Percentiles rank a stretch among this genome's conserved stretches.
These are phyloP conservation scores for Cordyceps fumosorosea DNA, from an alignment of 2,329 filamentous ascomycete species.

Conservation along the genomic window DNA sequence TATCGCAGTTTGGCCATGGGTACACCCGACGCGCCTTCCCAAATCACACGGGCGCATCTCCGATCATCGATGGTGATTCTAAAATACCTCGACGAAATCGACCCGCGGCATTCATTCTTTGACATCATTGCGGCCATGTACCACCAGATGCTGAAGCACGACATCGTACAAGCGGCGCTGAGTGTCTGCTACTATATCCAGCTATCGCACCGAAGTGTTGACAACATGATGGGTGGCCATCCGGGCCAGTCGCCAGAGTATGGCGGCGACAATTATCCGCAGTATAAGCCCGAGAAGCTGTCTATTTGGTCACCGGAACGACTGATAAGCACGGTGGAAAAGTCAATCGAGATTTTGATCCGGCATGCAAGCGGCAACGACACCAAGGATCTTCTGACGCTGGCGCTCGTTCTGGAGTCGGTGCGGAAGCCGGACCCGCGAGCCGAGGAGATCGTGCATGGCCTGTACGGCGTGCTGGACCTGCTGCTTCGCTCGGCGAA, in stretches of 20 bases:
- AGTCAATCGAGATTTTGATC: constrained; percentile 39
- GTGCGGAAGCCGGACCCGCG: constrained; percentile 37
- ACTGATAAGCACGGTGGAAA: constrained; percentile 39
- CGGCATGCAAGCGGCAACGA: constrained; percentile 42
- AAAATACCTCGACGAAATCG: constrained; percentile 48
- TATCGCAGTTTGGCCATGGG: constrained; percentile 51
- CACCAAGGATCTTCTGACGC: constrained; percentile 42
- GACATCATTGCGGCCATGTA: constrained; percentile 45
- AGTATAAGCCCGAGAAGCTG: constrained; percentile 28
- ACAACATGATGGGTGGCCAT: constrained; percentile 24
- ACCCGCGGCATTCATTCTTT: constrained; percentile 40
- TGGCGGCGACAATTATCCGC: constrained; percentile 27
- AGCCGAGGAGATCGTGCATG: constrained; percentile 34
- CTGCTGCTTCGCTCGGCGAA: constrained; percentile 38
- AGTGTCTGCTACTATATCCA: constrained; percentile 50
- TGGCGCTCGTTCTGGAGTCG: constrained; percentile 42
- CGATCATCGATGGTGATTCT: constrained; percentile 50
- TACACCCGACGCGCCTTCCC: constrained; percentile 41
- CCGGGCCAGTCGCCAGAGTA: constrained; percentile 29
- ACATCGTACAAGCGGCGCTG: constrained; percentile 49
- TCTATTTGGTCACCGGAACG: constrained; percentile 37
- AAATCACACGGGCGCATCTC: constrained; percentile 46
- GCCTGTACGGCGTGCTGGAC: constrained; percentile 37
- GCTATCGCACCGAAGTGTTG: constrained; percentile 22
- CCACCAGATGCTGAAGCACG: constrained; percentile 45